These are phyloP conservation scores for Pleurotus pulmonarius DNA, from an alignment of 768 basidiomycete genomes.

Conservation along the genomic window DNA sequence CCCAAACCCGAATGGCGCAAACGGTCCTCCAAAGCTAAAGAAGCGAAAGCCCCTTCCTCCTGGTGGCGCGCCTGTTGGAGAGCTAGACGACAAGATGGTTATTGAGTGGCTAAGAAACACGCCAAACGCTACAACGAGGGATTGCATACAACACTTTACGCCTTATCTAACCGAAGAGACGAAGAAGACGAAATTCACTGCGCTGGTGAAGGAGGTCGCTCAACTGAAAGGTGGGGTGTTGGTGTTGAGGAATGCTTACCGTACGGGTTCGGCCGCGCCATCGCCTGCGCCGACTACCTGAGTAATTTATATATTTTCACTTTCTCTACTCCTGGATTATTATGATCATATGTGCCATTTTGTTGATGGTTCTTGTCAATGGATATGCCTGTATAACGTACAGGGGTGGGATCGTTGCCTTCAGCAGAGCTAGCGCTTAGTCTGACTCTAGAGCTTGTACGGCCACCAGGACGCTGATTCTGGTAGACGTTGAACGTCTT, in stretches of 20 bases:
- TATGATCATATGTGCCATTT: too few species aligned
- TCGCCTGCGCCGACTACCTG: slow-evolving; percentile 24
- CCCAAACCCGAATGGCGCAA: slow-evolving; percentile 45
- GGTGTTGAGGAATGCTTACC: slow-evolving; percentile 44
- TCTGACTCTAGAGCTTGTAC: too few species aligned
- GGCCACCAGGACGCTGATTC: too few species aligned
- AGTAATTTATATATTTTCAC: neutral
- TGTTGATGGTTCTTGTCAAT: too few species aligned
- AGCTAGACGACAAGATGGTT: slow-evolving; percentile 62
- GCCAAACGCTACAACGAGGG: slow-evolving; percentile 68
- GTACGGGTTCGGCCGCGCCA: slow-evolving; percentile 29
- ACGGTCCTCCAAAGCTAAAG: slow-evolving; percentile 43
- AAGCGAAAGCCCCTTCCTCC: slow-evolving; percentile 42
- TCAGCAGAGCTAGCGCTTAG: too few species aligned
- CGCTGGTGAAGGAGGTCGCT: slow-evolving; percentile 76
- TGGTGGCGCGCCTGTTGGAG: slow-evolving; percentile 42
- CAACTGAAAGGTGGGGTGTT: slow-evolving; percentile 64
- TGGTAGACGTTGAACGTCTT: too few species aligned
- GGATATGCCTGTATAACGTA: too few species aligned
- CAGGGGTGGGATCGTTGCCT: too few species aligned
- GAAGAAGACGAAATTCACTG: slow-evolving; percentile 74
- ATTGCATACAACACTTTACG: slow-evolving; percentile 79
- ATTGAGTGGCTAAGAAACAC: slow-evolving; percentile 73
- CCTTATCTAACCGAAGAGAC: slow-evolving; percentile 66
- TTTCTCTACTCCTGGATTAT: neutral